These are phyloP conservation scores for Onygenales sp. DNA, from an alignment of 2,329 filamentous ascomycete genomes.

Conservation along the genomic window DNA sequence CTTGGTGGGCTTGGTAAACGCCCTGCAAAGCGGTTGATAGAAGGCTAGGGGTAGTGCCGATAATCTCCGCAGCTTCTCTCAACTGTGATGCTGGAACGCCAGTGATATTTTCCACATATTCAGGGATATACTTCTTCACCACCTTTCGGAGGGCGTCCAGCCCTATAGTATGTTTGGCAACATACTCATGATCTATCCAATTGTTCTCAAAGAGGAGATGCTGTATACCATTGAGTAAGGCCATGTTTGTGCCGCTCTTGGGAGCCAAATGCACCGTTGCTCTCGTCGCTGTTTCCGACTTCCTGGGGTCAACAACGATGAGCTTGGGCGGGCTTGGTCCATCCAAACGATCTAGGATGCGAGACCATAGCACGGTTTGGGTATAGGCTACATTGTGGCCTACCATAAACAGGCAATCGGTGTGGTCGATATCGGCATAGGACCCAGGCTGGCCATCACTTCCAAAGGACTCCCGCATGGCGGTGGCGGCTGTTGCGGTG, in stretches of 20 bases:
- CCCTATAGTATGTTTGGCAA: constrained; percentile 21
- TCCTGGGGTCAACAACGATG: constrained; percentile 28
- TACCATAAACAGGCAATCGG: constrained; percentile 28
- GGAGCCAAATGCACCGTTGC: constrained; percentile 28
- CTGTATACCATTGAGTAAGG: constrained; percentile 30
- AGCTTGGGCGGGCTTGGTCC: constrained; percentile 27
- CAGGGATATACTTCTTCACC: constrained; percentile 23
- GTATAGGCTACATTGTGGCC: constrained; percentile 29
- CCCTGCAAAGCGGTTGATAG: constrained; percentile 31
- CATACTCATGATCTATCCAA: constrained; percentile 25
- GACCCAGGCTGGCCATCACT: constrained; percentile 30
- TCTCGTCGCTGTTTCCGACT: constrained; percentile 23
- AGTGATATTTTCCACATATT: constrained; percentile 25
- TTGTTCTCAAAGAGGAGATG: constrained; percentile 27
- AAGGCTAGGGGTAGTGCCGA: constrained; percentile 22
- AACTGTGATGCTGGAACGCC: constrained; percentile 22
- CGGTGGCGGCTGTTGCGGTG: constrained; percentile 29
- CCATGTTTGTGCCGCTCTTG: constrained; percentile 28
- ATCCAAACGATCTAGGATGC: constrained; percentile 25
- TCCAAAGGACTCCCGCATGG: constrained; percentile 32
- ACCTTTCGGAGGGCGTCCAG: constrained; percentile 18
- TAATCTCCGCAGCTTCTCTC: constrained; percentile 22
- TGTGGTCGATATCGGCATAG: constrained; percentile 28
- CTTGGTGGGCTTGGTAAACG: constrained; percentile 33
- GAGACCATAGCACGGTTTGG: constrained; percentile 29